phyloP scores from a whole-genome alignment of 2,329 filamentous ascomycete species.

The Paracoccidioides lutzii region DNA sequence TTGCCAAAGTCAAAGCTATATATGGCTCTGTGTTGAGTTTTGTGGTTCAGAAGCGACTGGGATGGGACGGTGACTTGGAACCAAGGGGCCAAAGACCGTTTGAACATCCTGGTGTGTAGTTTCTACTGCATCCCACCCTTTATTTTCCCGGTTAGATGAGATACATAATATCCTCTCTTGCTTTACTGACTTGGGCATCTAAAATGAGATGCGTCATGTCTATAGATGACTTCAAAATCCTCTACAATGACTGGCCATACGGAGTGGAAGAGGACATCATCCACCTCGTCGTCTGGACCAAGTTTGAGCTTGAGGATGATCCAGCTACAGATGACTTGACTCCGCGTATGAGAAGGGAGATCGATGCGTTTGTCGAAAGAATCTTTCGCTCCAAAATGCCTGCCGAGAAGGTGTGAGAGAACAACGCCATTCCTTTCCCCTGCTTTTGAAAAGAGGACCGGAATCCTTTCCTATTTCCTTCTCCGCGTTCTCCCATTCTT shows the following conservation, averaged over 20 bases:
- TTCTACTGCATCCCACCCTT: not conserved
- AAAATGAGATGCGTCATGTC: not conserved
- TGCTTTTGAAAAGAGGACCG: not conserved
- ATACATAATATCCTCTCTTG: not conserved
- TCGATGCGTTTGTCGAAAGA: constrained; percentile 38
- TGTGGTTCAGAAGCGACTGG: constrained; percentile 42
- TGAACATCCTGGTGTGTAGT: constrained; percentile 22
- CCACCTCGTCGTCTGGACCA: constrained; percentile 48
- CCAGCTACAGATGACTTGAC: constrained; percentile 40
- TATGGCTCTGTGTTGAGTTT: constrained; percentile 46
- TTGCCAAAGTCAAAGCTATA: constrained; percentile 37
- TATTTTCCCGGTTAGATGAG: not conserved
- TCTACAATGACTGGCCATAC: constrained; percentile 54
- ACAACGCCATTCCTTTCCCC: not conserved
- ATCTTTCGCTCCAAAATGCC: constrained; percentile 44
- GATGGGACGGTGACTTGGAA: constrained; percentile 40
- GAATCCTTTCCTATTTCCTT: not conserved
- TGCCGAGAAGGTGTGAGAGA: constrained; percentile 30
- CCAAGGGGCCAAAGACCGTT: constrained; percentile 25
- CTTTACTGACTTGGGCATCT: not conserved
- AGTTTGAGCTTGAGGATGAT: constrained; percentile 32
- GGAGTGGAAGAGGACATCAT: constrained; percentile 41
- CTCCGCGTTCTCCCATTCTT: not conserved
- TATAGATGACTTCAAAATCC: constrained; percentile 40
- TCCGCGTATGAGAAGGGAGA: constrained; percentile 31